Evolutionary conservation across 2,329 filamentous ascomycete species (phyloP).

Genomic region (Penicillium sp.): DNA sequence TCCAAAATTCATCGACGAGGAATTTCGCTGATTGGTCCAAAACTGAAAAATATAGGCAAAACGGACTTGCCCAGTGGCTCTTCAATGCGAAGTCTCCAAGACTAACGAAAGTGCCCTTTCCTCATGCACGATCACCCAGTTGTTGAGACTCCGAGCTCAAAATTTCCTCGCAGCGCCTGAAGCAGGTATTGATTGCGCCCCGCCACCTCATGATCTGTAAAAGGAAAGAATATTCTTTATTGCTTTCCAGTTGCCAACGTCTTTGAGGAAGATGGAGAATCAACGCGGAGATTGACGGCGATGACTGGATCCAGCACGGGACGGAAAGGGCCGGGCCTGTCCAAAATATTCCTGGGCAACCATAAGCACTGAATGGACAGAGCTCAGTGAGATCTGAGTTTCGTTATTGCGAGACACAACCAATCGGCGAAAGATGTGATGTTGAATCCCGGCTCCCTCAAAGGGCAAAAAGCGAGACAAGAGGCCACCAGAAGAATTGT

Average conservation of each 20-base stretch:
- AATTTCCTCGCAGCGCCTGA: not conserved
- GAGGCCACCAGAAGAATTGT: slow-evolving; percentile 6
- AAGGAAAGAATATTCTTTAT: not conserved
- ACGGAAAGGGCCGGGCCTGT: slow-evolving; percentile 45
- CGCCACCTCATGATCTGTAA: slow-evolving; percentile 3
- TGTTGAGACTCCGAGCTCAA: slow-evolving; percentile 8
- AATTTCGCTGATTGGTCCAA: slow-evolving; percentile 40
- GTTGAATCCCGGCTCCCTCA: not conserved
- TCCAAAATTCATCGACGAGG: slow-evolving; percentile 28
- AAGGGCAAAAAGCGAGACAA: slow-evolving; percentile 9
- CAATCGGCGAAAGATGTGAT: slow-evolving; percentile 10
- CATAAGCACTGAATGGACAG: slow-evolving; percentile 20
- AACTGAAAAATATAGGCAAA: slow-evolving; percentile 20
- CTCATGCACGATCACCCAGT: slow-evolving; percentile 10
- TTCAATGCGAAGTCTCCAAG: slow-evolving; percentile 32
- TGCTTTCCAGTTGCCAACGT: not conserved
- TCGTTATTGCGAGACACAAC: slow-evolving; percentile 14
- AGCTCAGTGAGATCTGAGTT: slow-evolving; percentile 18
- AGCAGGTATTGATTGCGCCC: not conserved
- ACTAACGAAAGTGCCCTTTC: slow-evolving; percentile 28
- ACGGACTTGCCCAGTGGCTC: slow-evolving; percentile 21
- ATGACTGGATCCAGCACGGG: slow-evolving; percentile 33
- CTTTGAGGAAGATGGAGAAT: not conserved
- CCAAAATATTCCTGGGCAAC: slow-evolving; percentile 15
- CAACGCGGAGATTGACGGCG: slow-evolving; percentile 15